Conservation (phyloP, 202 grass and related monocot species). For the Eragrostis tef region DNA sequence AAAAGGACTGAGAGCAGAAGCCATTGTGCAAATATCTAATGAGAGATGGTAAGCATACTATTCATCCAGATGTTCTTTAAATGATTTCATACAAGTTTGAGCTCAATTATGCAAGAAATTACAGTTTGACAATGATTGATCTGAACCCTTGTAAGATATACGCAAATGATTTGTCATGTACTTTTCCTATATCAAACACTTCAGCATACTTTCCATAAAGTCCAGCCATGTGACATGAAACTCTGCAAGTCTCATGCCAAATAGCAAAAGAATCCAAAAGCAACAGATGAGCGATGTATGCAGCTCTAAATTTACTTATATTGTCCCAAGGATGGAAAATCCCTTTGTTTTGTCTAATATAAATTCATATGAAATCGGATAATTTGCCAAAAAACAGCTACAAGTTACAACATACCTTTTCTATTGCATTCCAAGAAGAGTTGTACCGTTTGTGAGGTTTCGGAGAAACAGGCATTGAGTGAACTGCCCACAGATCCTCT, state of each 20-base stretch:
- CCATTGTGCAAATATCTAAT: neutral
- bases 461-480: conserved; percentile 79
- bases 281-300: neutral
- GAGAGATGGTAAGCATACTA: neutral
- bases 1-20: neutral
- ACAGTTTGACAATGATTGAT: neutral
- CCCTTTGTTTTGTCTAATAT: neutral
- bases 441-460: conserved; percentile 92
- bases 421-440: conserved; percentile 84
- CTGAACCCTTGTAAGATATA: conserved; percentile 1
- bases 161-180: neutral
- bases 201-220: neutral
- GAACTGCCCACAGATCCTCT: conserved; percentile 83
- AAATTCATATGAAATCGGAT: conserved; percentile 25
- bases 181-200: neutral
- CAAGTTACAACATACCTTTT: conserved; percentile 61
- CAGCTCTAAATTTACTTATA: conserved; percentile 8
- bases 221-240: neutral
- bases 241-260: neutral
- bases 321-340: neutral
- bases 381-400: conserved; percentile 28
- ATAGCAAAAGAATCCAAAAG: neutral
- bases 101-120: no score
- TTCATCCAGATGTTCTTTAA: conserved; percentile 5
- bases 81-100: neutral